Base-by-base conservation (phyloP, 371 early-diverging fungal genomes). In the Lichtheimia corymbifera region DNA sequence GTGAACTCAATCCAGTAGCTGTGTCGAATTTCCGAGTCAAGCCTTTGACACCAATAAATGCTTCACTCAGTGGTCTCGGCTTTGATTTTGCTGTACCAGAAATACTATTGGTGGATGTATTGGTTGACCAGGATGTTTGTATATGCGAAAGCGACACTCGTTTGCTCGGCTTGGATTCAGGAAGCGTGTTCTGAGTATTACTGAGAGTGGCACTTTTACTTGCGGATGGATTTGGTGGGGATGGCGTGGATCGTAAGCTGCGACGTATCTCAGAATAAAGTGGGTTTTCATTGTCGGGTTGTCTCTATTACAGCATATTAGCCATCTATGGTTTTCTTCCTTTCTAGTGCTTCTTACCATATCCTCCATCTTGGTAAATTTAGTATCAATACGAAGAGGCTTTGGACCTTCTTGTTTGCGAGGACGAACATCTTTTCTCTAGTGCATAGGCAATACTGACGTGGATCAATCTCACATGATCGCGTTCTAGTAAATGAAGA, bases 11-110 rank as follows among this genome's bases (percentile, higher is more conserved):
- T 5, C 13, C 6, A 25, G 25, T 17, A 24, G 2, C 35, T 35
- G 35, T 35, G 35, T 35, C 35, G 27, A 59, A 59, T 18, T 52
- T 59, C 20, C 51, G 9, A 1, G 60, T 40, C 7, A 59, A 30
- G 1, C 60, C 60, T 52, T 59, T 59, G 11, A 59, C 60, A 1
- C 60, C 60, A n/a, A 59, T 59, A 52, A 59, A 59, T 22, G 52
- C 60, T 5, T 59, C 60, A 9, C 24, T 59, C 11, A 52, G 25
- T 3, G 52, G 44, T 59, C 52, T 51, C 22, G 60, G 18, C 52
- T 41, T 59, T 7, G 45, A 14, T 43, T 24, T 52, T 15, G 40
- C 25, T 17, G 51, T 14, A 51, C 24, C 3, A 9, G 22, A 22
- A 24, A 7, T 2, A 20, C 5, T 35, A 13, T 35, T 49, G 5